Evolutionary conservation across 345 rosid genomes (phyloP).

Genomic region (Luvunga scandens): DNA sequence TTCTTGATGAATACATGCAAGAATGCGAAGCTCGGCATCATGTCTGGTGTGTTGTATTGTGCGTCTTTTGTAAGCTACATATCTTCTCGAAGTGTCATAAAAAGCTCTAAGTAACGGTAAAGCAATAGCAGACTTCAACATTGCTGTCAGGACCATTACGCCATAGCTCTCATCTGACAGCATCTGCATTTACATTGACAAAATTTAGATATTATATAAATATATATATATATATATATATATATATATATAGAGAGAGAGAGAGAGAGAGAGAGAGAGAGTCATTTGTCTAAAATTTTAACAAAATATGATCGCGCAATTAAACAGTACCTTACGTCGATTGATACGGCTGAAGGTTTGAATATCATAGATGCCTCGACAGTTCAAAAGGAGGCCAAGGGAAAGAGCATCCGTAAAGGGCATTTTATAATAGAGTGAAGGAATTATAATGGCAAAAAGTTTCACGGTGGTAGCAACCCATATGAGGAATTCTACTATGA

Average conservation of each 20-base stretch:
- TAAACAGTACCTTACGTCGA: neutral
- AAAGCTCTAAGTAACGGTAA: slow-evolving; percentile 15
- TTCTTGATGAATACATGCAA: slow-evolving; percentile 38
- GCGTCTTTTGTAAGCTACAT: slow-evolving; percentile 32
- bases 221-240: too few relatives aligned
- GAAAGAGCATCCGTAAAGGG: slow-evolving; percentile 38
- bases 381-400: slow-evolving; percentile 33
- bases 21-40: slow-evolving; percentile 27
- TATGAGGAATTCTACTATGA: slow-evolving; percentile 15
- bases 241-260: too few relatives aligned
- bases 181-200: slow-evolving; percentile 19
- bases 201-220: neutral
- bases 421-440: slow-evolving; percentile 29
- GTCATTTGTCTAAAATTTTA: too few relatives aligned
- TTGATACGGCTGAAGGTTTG: slow-evolving; percentile 27
- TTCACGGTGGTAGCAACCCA: slow-evolving; percentile 13
- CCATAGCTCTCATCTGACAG: slow-evolving; percentile 22
- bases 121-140: slow-evolving; percentile 17
- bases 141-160: slow-evolving; percentile 26
- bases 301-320: neutral
- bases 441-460: slow-evolving; percentile 19
- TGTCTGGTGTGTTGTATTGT: slow-evolving; percentile 24
- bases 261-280: too few relatives aligned
- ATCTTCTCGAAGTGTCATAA: slow-evolving; percentile 34
- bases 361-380: slow-evolving; percentile 39